Percentiles rank a stretch among this genome's conserved stretches.
Conservation (phyloP, 306 rosid species). For the Vigna hirtella region DNA sequence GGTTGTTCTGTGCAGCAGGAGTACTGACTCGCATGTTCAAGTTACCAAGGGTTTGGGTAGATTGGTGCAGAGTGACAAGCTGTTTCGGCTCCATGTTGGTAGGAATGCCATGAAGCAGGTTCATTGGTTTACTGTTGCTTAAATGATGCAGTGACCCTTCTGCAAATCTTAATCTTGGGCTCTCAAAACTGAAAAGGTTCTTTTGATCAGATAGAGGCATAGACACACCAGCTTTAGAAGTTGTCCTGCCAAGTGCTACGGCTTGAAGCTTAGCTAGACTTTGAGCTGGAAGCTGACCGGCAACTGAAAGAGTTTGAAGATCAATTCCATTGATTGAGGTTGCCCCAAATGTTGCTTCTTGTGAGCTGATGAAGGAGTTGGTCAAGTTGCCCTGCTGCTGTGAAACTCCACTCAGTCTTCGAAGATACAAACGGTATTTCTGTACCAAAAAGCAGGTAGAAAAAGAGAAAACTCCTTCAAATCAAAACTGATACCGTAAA, state of each 20-base stretch:
- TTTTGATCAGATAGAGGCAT: conserved; percentile 75
- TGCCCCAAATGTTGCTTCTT: conserved; percentile 72
- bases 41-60: conserved; percentile 68
- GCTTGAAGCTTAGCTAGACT: conserved; percentile 89
- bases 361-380: conserved; percentile 67
- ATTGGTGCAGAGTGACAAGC: conserved; percentile 77
- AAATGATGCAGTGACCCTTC: conserved; percentile 78
- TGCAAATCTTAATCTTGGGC: conserved; percentile 76
- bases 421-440: conserved; percentile 96
- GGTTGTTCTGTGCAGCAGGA: conserved; percentile 60
- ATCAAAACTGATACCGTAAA: background rate
- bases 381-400: conserved; percentile 71
- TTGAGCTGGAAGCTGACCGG: conserved; percentile 78
- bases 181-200: conserved; percentile 89
- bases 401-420: conserved; percentile 87
- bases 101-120: conserved; percentile 94
- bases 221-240: conserved; percentile 59
- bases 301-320: conserved; percentile 75
- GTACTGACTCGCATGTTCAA: conserved; percentile 64
- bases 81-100: conserved; percentile 91
- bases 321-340: conserved; percentile 77
- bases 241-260: conserved; percentile 72
- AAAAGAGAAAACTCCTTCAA: conserved; percentile 26
- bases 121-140: conserved; percentile 63
- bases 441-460: conserved; percentile 48